Percentiles rank a stretch among this genome's conserved stretches.
Conservation (phyloP, 2,329 filamentous ascomycete genomes). For the Ascochyta lentis region DNA sequence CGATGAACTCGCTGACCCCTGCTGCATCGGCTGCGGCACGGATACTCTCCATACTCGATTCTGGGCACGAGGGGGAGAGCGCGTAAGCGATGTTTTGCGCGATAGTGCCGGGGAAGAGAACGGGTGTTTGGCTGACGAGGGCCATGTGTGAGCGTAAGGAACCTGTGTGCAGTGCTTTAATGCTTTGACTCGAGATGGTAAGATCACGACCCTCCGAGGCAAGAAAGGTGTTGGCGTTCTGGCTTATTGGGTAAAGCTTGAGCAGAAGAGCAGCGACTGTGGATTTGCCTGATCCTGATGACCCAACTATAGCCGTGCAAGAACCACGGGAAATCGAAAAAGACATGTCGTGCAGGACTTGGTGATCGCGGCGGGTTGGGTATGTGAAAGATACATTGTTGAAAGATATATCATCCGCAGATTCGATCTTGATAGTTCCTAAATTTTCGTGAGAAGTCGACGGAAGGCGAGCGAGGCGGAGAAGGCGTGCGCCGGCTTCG, state of each 20-base stretch:
- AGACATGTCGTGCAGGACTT: conserved; percentile 69
- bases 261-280: conserved; percentile 79
- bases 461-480: conserved; percentile 71
- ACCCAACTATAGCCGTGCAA: conserved; percentile 79
- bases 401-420: conserved; percentile 64
- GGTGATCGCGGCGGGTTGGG: conserved; percentile 60
- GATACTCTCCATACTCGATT: conserved; percentile 56
- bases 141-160: conserved; percentile 68
- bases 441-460: conserved; percentile 64
- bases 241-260: conserved; percentile 66
- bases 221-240: not conserved
- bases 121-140: conserved; percentile 73
- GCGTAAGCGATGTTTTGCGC: conserved; percentile 85
- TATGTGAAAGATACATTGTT: conserved; percentile 74
- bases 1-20: conserved; percentile 78
- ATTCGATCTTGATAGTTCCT: conserved; percentile 55
- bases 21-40: conserved; percentile 60
- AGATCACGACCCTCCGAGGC: conserved; percentile 48
- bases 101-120: conserved; percentile 79
- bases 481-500: conserved; percentile 73
- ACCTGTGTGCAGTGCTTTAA: conserved; percentile 64
- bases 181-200: conserved; percentile 65
- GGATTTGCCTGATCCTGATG: conserved; percentile 89
- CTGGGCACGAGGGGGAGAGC: conserved; percentile 61
- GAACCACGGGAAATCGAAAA: conserved; percentile 68